Evolutionary conservation across 1,139 yeast genomes (phyloP).

Genomic region (Yamadazyma taylorii): DNA sequence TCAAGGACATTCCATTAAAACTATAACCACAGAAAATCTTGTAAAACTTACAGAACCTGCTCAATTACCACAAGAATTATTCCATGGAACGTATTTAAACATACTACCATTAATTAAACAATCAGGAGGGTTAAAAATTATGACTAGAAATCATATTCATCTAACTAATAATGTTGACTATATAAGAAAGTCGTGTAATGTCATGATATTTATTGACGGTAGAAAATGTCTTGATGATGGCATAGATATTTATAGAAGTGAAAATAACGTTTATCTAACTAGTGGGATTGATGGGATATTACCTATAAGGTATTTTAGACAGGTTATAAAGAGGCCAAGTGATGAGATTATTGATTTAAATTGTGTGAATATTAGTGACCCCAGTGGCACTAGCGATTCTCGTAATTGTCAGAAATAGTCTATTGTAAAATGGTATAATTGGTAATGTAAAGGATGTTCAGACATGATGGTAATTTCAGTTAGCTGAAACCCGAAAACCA

Average conservation of each 20-base stretch:
- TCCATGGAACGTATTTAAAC: conserved; percentile 77
- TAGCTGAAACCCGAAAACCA: too few relatives aligned
- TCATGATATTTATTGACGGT: conserved; percentile 63
- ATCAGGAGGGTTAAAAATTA: conserved; percentile 59
- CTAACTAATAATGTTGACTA: conserved; percentile 64
- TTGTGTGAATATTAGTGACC: too few relatives aligned
- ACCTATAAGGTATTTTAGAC: conserved; percentile 43
- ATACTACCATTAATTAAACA: conserved; percentile 51
- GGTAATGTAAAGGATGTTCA: too few relatives aligned
- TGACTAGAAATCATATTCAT: conserved; percentile 86
- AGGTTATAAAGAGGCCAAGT: conserved; percentile 25
- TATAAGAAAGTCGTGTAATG: conserved; percentile 59
- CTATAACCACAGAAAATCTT: conserved; percentile 43
- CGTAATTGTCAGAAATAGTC: too few relatives aligned
- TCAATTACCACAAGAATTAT: conserved; percentile 36
- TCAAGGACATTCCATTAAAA: conserved; percentile 81
- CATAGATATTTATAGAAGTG: conserved; percentile 59
- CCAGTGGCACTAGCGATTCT: too few relatives aligned
- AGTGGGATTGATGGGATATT: conserved; percentile 60
- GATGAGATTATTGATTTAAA: conserved; percentile 11
- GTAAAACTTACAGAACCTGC: conserved; percentile 18
- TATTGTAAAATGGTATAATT: too few relatives aligned
- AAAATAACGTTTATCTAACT: conserved; percentile 74
- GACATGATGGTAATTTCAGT: too few relatives aligned
- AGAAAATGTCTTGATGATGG: conserved; percentile 44